phyloP scores from a whole-genome alignment of 1,139 yeast genomes.

The Kodamaea derodonti region DNA sequence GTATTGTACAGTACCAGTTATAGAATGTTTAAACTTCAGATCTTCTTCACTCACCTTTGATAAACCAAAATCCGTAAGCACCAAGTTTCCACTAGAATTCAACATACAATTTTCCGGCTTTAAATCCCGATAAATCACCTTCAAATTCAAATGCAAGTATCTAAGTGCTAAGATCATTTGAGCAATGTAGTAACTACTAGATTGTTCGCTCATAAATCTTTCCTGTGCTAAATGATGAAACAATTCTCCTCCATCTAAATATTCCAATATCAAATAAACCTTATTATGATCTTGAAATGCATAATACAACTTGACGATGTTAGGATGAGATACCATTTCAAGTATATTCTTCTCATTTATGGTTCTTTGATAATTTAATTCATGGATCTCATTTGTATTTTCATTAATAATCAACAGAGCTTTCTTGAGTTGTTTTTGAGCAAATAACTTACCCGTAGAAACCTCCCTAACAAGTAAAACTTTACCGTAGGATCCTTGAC shows the following conservation, averaged over 20 bases:
- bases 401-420: constrained; percentile 40
- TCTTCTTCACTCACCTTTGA: constrained; percentile 64
- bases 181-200: constrained; percentile 79
- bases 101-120: constrained; percentile 92
- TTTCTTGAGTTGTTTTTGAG: constrained; percentile 39
- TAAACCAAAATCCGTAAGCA: constrained; percentile 88
- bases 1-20: constrained; percentile 92
- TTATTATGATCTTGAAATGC: constrained; percentile 86
- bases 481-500: constrained; percentile 43
- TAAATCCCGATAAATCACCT: constrained; percentile 86
- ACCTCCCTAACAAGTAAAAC: constrained; percentile 37
- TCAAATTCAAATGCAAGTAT: constrained; percentile 68
- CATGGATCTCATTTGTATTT: constrained; percentile 30
- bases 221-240: constrained; percentile 69
- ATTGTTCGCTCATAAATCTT: constrained; percentile 56
- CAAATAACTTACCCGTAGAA: constrained; percentile 31
- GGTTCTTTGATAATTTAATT: constrained; percentile 36
- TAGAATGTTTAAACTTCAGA: constrained; percentile 48
- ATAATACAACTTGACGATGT: constrained; percentile 81
- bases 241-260: constrained; percentile 90
- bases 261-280: constrained; percentile 76
- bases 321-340: constrained; percentile 63
- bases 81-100: constrained; percentile 74
- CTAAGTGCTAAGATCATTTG: constrained; percentile 80
- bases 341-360: constrained; percentile 41